Base-by-base conservation (phyloP, 495 filamentous ascomycete species). In the Podospora australis region DNA sequence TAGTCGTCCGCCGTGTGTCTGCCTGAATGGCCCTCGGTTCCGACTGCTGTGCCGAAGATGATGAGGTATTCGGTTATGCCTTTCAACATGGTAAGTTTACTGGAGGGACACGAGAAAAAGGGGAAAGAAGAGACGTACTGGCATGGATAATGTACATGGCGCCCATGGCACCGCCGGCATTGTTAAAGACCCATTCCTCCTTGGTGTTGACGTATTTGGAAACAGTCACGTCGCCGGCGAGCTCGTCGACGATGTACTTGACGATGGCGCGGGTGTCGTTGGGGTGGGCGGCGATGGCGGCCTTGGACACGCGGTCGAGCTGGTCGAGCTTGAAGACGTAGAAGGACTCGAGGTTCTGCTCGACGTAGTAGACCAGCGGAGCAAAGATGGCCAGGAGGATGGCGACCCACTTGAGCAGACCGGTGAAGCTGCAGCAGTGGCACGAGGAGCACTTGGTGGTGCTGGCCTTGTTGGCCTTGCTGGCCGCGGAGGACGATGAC, bases 1-100 rank as follows among this genome's bases (percentile, higher is more conserved):
- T 90, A 94, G 72, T 94, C 88, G 68, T 94, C 86, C 4, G 87
- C 87, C 23, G 88, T 88, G 72, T 92, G 88, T 26, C 87, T 81
- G 46, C 88, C 88, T 10, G 82, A 79, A 74, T 94, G 88, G 46
- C 88, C 88, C 64, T 94, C 88, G 9, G 88, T 94, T 54, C 88
- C 88, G 51, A 91, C 73, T n/a, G 88, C 78, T 3, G 88, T 88
- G 53, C 87, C 80, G 77, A 53, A 46, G 49, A 55, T 54, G 44
- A 57, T 54, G 39, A 55, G 48, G 53, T 55, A 55, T 9, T 55
- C 53, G 38, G 53, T 55, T 16, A 19, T 40, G 43, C 47, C 44
- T 53, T 28, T 35, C 19, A 24, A 20, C 4, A 17, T 24, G n/a
- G 35, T 45, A 24, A 46, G 26, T 22, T 8, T 17, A 14, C 43